Evolutionary conservation across 192 early-diverging fungal species (phyloP).

Genomic region (Thamnidium elegans): DNA sequence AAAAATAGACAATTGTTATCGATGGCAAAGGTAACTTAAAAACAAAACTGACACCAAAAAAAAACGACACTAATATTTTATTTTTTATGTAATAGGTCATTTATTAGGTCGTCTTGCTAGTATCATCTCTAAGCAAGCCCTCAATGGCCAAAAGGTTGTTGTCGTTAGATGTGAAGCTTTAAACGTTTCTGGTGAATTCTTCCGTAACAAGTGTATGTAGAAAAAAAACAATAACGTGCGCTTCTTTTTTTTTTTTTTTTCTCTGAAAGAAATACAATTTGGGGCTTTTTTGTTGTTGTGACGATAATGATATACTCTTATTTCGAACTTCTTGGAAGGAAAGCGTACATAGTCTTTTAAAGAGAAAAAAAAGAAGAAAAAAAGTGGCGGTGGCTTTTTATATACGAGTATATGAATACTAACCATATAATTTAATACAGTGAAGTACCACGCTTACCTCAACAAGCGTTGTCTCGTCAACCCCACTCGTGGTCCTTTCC

Average conservation of each 20-base stretch:
- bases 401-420: not conserved
- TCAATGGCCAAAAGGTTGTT: constrained; percentile 96
- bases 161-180: constrained; percentile 98
- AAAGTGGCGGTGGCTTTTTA: too few relatives aligned
- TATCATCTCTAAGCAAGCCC: constrained; percentile 96
- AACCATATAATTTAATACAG: constrained; percentile 38
- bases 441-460: constrained; percentile 95
- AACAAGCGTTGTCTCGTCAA: constrained; percentile 98
- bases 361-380: too few relatives aligned
- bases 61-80: too few relatives aligned
- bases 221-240: too few relatives aligned
- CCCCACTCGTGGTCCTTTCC: constrained; percentile 96
- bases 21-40: constrained; percentile 78
- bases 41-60: too few relatives aligned
- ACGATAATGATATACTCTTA: too few relatives aligned
- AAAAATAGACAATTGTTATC: constrained; percentile 88
- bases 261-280: not conserved
- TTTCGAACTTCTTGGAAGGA: too few relatives aligned
- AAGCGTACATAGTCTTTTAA: too few relatives aligned
- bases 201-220: constrained; percentile 96
- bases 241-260: too few relatives aligned
- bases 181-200: constrained; percentile 97
- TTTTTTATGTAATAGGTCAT: constrained; percentile 51
- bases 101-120: constrained; percentile 96
- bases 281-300: not conserved